Conservation (phyloP, 495 filamentous ascomycete genomes). For the Viridothelium virens region DNA sequence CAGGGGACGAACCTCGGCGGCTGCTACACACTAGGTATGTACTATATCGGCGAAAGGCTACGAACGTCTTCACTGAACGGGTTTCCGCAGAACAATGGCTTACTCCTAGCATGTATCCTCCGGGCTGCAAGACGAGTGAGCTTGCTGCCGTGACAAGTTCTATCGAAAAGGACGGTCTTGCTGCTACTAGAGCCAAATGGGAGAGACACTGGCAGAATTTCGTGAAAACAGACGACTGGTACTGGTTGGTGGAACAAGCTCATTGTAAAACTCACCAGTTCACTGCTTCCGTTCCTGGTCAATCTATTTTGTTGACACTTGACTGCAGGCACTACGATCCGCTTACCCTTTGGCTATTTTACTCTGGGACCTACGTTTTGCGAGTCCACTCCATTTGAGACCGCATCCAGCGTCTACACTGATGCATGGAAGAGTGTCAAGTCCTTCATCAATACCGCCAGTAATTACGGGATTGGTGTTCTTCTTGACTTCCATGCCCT, state of each 20-base stretch:
- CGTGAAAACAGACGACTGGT: constrained; percentile 40
- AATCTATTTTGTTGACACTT: background rate
- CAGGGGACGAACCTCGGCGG: constrained; percentile 51
- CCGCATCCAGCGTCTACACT: constrained; percentile 38
- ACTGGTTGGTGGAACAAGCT: constrained; percentile 41
- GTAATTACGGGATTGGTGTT: constrained; percentile 42
- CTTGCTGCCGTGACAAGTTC: constrained; percentile 40
- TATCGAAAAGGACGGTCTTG: constrained; percentile 38
- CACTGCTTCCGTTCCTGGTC: background rate
- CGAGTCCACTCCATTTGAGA: constrained; percentile 43
- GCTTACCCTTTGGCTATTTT: constrained; percentile 51
- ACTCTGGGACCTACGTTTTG: constrained; percentile 44
- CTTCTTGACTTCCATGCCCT: constrained; percentile 50
- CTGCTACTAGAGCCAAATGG: constrained; percentile 42
- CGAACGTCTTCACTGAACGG: no score
- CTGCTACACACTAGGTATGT: constrained; percentile 41
- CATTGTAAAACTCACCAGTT: constrained; percentile 27
- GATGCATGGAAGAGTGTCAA: constrained; percentile 44
- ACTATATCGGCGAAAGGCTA: no score
- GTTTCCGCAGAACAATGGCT: constrained; percentile 43
- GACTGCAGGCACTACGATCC: constrained; percentile 41
- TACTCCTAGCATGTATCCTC: constrained; percentile 37
- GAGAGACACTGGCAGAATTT: constrained; percentile 44
- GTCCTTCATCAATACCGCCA: constrained; percentile 36
- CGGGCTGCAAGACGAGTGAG: constrained; percentile 36